A percentile compares a stretch with the other conserved stretches of the same genome.
Evolutionary conservation across 2,329 filamentous ascomycete genomes (phyloP).

Genomic region (Aspergillus ustus): DNA sequence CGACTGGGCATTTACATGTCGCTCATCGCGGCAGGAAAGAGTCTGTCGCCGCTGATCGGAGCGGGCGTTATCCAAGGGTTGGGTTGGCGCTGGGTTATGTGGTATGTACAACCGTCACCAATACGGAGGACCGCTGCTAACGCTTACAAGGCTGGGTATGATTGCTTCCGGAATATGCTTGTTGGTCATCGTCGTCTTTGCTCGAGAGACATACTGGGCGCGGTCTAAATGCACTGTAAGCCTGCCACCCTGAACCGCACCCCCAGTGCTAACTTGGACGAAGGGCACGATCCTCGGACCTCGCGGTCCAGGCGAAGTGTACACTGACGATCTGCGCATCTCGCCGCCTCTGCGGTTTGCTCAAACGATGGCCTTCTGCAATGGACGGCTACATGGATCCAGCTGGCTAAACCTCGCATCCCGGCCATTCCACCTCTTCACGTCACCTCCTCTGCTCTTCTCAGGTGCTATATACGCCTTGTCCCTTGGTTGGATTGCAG

Average conservation of each 20-base stretch:
- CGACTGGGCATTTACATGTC: conserved; percentile 12
- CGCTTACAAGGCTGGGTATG: neutral
- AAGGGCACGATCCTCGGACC: neutral
- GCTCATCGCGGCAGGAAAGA: conserved; percentile 8
- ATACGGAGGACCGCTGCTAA: neutral
- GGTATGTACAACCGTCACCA: neutral
- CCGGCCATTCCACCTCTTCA: neutral
- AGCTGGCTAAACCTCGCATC: neutral
- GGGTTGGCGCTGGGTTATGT: conserved; percentile 12
- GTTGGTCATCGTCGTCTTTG: neutral
- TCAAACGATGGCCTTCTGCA: neutral
- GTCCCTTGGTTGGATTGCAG: neutral
- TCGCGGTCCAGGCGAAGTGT: neutral
- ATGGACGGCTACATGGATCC: neutral
- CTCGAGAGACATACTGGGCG: conserved; percentile 11
- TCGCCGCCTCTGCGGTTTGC: neutral
- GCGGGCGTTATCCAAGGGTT: conserved; percentile 1
- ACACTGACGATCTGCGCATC: conserved; percentile 9
- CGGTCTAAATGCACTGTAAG: neutral
- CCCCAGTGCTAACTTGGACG: neutral
- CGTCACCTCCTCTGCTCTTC: neutral
- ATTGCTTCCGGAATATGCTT: conserved; percentile 1
- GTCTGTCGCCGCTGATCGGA: conserved; percentile 6
- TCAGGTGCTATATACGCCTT: conserved; percentile 2
- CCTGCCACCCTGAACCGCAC: neutral